phyloP scores from a whole-genome alignment of 2,329 filamentous ascomycete genomes.

The Penicillium polonicum region DNA sequence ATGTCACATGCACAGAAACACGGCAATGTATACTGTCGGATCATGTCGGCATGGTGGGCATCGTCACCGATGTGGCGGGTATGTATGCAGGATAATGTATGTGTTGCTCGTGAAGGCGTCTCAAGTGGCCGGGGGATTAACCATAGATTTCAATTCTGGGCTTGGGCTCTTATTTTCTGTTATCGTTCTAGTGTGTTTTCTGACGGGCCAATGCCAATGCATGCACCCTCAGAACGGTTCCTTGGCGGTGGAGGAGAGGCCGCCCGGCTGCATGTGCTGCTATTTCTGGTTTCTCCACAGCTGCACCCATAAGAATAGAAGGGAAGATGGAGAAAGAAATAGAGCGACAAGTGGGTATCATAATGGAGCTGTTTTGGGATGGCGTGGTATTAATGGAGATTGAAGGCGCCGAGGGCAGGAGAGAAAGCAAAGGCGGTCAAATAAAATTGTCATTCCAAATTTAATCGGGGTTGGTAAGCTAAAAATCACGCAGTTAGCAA shows the following conservation, averaged over 20 bases:
- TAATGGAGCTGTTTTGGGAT: slow-evolving; percentile 36
- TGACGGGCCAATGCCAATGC: not conserved
- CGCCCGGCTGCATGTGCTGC: slow-evolving; percentile 2
- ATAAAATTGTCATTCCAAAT: slow-evolving; percentile 6
- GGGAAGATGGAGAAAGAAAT: slow-evolving; percentile 18
- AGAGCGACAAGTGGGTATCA: slow-evolving; percentile 41
- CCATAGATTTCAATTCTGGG: slow-evolving; percentile 9
- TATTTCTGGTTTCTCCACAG: not conserved
- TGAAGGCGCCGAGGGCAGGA: slow-evolving; percentile 15
- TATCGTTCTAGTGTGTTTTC: slow-evolving; percentile 5
- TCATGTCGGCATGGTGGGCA: not conserved
- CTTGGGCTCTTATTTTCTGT: slow-evolving; percentile 7
- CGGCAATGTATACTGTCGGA: not conserved
- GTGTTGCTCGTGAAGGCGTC: slow-evolving; percentile 17
- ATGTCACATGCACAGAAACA: not conserved
- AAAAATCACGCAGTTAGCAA: slow-evolving; percentile 16
- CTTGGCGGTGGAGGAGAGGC: not conserved
- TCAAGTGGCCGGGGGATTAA: slow-evolving; percentile 6
- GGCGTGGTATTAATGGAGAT: slow-evolving; percentile 28
- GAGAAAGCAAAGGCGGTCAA: slow-evolving; percentile 16
- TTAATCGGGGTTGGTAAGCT: slow-evolving; percentile 41
- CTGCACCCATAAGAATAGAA: slow-evolving; percentile 18
- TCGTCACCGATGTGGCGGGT: not conserved
- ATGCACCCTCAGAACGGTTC: not conserved
- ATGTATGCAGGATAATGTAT: slow-evolving; percentile 23